Conservation (phyloP, 306 rosid species). For the Vachellia collinsii region DNA sequence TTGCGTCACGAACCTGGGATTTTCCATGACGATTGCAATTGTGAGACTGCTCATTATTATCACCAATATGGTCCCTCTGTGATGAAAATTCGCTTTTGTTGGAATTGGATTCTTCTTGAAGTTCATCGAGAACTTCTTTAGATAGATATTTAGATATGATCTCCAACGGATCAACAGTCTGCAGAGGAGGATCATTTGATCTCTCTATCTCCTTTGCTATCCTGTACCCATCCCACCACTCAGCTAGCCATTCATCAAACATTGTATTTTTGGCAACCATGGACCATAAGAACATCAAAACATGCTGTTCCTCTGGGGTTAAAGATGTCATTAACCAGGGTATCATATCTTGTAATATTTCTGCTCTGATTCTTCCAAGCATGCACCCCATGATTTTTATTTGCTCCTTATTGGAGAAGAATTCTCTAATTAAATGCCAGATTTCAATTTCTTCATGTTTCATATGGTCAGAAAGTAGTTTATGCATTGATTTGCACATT, state of each 20-base stretch:
- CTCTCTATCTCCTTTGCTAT: slow-evolving; percentile 50
- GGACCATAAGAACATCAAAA: slow-evolving; percentile 78
- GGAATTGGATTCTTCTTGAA: slow-evolving; percentile 43
- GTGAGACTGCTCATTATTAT: slow-evolving; percentile 36
- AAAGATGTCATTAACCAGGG: slow-evolving; percentile 92
- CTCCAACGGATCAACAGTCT: slow-evolving; percentile 70
- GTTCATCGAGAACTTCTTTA: slow-evolving; percentile 50
- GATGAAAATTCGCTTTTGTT: slow-evolving; percentile 39
- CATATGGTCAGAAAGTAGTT: slow-evolving; percentile 60
- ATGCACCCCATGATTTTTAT: slow-evolving; percentile 75
- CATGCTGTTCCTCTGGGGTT: slow-evolving; percentile 75
- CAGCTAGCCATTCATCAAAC: slow-evolving; percentile 90
- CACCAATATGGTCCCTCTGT: slow-evolving; percentile 46
- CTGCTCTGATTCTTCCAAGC: slow-evolving; percentile 84
- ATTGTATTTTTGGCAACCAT: slow-evolving; percentile 79
- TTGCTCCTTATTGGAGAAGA: slow-evolving; percentile 76
- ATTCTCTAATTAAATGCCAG: slow-evolving; percentile 78
- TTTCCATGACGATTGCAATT: slow-evolving; percentile 39
- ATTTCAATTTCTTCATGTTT: slow-evolving; percentile 82
- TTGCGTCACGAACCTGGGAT: slow-evolving; percentile 39
- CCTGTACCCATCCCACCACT: slow-evolving; percentile 89
- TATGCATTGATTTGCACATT: slow-evolving; percentile 72
- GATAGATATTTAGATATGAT: slow-evolving; percentile 64
- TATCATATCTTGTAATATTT: slow-evolving; percentile 82
- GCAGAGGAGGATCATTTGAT: slow-evolving; percentile 49